A percentile compares a stretch with the other conserved stretches of the same genome.
Conservation (phyloP, 441 rosid genomes). For the Gossypium davidsonii region DNA sequence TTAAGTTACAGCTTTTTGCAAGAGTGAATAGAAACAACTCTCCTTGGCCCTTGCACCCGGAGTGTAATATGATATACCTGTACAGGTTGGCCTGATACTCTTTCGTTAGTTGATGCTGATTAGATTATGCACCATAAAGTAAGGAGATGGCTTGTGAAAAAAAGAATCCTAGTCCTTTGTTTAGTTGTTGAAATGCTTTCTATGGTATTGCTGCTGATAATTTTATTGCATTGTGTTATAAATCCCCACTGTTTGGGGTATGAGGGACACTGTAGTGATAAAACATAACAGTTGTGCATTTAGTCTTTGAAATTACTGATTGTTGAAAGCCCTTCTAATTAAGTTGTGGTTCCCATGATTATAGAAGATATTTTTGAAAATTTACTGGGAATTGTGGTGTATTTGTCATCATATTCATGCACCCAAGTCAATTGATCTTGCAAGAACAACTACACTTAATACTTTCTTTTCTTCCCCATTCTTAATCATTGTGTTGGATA, state of each 20-base stretch:
- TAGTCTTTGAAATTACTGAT: not conserved
- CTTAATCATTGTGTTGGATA: not conserved
- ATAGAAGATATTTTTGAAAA: not conserved
- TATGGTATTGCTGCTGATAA: not conserved
- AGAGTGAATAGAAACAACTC: conserved; percentile 22
- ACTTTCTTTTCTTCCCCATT: not conserved
- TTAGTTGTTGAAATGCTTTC: not conserved
- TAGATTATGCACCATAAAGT: conserved; percentile 14
- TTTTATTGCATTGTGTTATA: not conserved
- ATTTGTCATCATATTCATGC: not conserved
- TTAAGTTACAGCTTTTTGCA: not conserved
- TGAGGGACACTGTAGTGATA: not conserved
- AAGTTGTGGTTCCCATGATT: not conserved
- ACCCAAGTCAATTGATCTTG: not conserved
- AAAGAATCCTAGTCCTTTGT: not conserved
- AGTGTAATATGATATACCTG: conserved; percentile 35
- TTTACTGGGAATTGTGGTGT: not conserved
- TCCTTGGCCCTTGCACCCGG: conserved; percentile 22
- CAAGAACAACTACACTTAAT: not conserved
- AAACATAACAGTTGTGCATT: not conserved
- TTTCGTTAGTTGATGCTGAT: conserved; percentile 12
- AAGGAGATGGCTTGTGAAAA: conserved; percentile 3
- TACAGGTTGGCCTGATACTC: conserved; percentile 31
- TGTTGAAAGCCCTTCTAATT: not conserved
- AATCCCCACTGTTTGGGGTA: not conserved